phyloP scores from a whole-genome alignment of 768 basidiomycete genomes.

The Leccinum uliginosum region DNA sequence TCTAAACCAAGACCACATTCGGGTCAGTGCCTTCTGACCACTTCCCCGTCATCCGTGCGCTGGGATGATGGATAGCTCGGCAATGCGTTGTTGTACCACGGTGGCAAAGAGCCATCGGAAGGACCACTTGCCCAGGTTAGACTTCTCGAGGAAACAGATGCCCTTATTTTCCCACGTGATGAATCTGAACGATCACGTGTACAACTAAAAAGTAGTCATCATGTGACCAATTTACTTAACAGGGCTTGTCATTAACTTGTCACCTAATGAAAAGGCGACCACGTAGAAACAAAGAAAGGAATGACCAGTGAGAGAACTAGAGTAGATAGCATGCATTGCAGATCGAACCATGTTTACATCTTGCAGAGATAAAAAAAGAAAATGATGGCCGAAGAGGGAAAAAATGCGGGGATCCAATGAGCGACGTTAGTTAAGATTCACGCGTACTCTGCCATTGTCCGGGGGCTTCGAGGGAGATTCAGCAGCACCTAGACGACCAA shows the following conservation, averaged over 20 bases:
- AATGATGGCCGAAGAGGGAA: neutral
- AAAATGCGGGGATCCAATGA: slow-evolving; percentile 15
- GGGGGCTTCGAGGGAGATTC: slow-evolving; percentile 29
- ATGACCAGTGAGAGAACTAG: neutral
- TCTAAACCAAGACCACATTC: neutral
- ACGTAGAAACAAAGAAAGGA: slow-evolving; percentile 7
- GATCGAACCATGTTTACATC: slow-evolving; percentile 22
- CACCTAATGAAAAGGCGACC: slow-evolving; percentile 4
- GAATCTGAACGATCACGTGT: slow-evolving; percentile 20
- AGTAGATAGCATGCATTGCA: slow-evolving; percentile 21
- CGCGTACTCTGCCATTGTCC: slow-evolving; percentile 33
- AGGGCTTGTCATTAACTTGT: slow-evolving; percentile 3
- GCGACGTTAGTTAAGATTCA: slow-evolving; percentile 31
- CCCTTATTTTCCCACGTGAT: slow-evolving; percentile 22
- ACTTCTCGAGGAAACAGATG: slow-evolving; percentile 2
- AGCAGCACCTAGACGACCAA: slow-evolving; percentile 25
- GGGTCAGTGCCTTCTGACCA: neutral
- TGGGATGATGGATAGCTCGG: neutral
- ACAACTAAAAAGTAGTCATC: neutral
- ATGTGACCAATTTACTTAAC: neutral
- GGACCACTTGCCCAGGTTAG: slow-evolving; percentile 2
- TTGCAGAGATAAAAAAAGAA: slow-evolving; percentile 19
- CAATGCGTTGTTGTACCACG: neutral
- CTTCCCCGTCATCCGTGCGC: neutral
- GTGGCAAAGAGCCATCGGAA: slow-evolving; percentile 3